Percentiles rank a stretch among this genome's conserved stretches.
Conservation (phyloP, 106 monocot species). For the Phalaenopsis aphrodite region DNA sequence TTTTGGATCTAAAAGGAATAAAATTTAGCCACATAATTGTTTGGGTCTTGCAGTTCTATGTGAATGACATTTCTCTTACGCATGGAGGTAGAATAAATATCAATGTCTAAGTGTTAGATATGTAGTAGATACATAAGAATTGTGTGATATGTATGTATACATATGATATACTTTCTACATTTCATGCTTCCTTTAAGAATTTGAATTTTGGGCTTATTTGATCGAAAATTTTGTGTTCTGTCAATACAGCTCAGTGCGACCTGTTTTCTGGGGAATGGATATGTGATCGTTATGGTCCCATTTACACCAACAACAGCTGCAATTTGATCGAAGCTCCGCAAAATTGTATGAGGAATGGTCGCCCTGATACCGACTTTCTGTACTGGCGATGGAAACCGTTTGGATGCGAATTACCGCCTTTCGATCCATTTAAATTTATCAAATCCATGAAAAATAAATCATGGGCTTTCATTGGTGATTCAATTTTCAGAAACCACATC, state of each 20-base stretch:
- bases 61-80: no score
- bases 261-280: slow-evolving; percentile 40
- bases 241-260: slow-evolving; percentile 29
- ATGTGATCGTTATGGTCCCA: slow-evolving; percentile 24
- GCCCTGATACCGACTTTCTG: slow-evolving; percentile 38
- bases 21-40: no score
- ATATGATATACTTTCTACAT: no score
- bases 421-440: slow-evolving; percentile 37
- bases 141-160: no score
- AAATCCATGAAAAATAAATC: slow-evolving; percentile 32
- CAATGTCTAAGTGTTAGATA: no score
- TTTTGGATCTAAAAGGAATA: no score
- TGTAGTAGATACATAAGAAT: no score
- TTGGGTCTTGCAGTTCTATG: no score
- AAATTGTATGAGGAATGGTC: slow-evolving; percentile 44
- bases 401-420: slow-evolving; percentile 27
- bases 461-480: slow-evolving; percentile 53
- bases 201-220: no score
- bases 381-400: slow-evolving; percentile 47
- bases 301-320: slow-evolving; percentile 44
- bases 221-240: no score
- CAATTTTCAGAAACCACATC: slow-evolving; percentile 42
- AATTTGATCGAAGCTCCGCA: slow-evolving; percentile 19
- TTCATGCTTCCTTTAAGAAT: no score
- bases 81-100: no score